Base-by-base conservation (phyloP, 1,284 basidiomycete species). In the Fomitopsis palustris region DNA sequence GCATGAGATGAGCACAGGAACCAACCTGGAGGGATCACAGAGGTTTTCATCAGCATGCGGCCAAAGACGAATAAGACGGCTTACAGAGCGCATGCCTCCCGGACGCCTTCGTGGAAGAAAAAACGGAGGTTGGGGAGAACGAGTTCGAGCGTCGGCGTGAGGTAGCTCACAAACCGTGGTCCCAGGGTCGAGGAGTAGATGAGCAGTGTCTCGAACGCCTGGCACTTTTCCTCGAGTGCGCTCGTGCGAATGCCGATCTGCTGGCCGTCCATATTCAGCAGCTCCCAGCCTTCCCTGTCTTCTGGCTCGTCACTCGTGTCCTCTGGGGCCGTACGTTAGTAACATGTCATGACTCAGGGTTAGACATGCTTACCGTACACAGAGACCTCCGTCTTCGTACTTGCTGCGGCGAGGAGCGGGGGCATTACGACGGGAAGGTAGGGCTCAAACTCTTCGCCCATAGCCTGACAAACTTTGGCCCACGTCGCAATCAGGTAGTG, bases 401-500 rank as follows among this genome's bases (percentile, higher is more conserved):
- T 81, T 2, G 93, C 92, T 0, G 87, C 83, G 6, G 82, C 77
- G n/a, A 95, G 76, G 7, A 95, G 72, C 0, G 84, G 81, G 0
- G 92, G 91, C 83, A 95, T 90, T 1, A 93, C 91, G 7, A 90
- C 82, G 0, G 86, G 87, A 1, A 95, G 80, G 70, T 92, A 95
- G 0, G 90, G 91, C 65, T 90, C 90, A 63, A 95, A 95, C 69
- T 93, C 89, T 6, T 80, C 76, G 0, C 90, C 89, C 65, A 95
- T 80, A 0, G 90, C 88, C 64, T 90, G 90, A 68, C 90, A 92
- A 0, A 94, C 81, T 69, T 90, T 92, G 4, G 88, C 86, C 91
- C 91, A 93, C 0, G 90, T 93, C 55, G 86, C 81, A 54, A 88
- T 88, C 31, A 92, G 77, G 66, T 89, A 90, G 55, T 86, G 86